Evolutionary conservation across 441 rosid genomes (phyloP), one percentile per base, ranked within the genome.

Genomic region (Geranium incanum): DNA sequence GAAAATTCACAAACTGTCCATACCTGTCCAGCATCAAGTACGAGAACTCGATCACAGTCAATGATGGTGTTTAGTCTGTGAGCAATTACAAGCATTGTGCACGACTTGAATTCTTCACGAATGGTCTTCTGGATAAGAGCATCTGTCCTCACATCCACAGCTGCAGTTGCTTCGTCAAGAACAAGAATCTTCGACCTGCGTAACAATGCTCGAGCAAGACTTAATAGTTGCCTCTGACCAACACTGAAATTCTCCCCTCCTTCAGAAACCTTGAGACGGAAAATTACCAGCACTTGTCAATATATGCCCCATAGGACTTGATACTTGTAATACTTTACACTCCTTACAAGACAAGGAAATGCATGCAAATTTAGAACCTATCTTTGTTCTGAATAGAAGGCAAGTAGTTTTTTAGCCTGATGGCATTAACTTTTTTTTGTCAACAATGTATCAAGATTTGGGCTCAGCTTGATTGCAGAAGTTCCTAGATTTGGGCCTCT

Each of bases 151-250:
- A 93, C 98, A 73, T 93, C 98, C 66, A 93, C 98, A 60, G 98
- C 96, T 28, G 97, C 97, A 77, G 98, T 93, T 71, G 98, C 98
- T 84, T 93, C 98, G 78, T 93, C 98, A 43, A 93, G 98, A 55
- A 93, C 94, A 74, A 93, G 98, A 78, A 93, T 91, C 89, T 93
- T 91, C 11, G 98, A 88, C 79, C 97, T 85, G 68, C 97, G 88
- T 72, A 93, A 77, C 75, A 91, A 78, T 57, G 98, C 98, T 68
- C 98, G 92, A 62, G 98, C 88, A 81, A 93, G 98, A 84, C 98
- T 91, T 71, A 93, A 64, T 71, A 93, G 79, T 75, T 93, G 98
- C 83, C 98, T 86, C 82, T 91, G 98, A 50, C 97, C 98, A 6
- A 89, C 98, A 66, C 98, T 93, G 78, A 93, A 93, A 74, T 93